A percentile compares a stretch with the other conserved stretches of the same genome.
Conservation (phyloP, 2,329 filamentous ascomycete genomes). For the Geosmithia flava region DNA sequence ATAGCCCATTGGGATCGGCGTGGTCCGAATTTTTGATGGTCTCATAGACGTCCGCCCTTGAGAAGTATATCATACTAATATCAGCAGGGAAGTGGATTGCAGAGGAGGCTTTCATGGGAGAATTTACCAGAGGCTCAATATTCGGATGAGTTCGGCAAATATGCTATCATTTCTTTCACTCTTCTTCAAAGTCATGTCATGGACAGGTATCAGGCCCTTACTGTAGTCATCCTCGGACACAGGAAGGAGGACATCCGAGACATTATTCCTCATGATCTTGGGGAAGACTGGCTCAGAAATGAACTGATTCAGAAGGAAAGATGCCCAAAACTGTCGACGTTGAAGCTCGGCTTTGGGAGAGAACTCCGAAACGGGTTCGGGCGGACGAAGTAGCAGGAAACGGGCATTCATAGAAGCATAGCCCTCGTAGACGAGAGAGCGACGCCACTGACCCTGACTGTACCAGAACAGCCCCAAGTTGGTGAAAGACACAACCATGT, state of each 20-base stretch:
- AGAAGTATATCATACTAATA: neutral
- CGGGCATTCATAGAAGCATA: neutral
- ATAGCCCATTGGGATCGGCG: neutral
- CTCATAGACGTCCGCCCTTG: neutral
- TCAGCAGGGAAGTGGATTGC: neutral
- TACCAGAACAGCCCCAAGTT: slow-evolving; percentile 1
- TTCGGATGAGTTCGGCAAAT: neutral
- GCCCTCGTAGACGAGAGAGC: neutral
- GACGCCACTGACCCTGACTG: neutral
- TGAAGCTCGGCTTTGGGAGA: neutral
- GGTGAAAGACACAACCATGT: neutral
- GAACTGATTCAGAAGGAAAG: neutral
- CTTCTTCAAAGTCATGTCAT: neutral
- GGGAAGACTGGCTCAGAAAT: neutral
- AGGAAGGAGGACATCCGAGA: neutral
- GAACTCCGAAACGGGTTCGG: neutral
- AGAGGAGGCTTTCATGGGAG: neutral
- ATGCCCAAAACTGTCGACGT: neutral
- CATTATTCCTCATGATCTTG: neutral
- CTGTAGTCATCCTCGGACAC: neutral
- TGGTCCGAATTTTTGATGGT: neutral
- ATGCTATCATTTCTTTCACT: neutral
- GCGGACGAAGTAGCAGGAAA: neutral
- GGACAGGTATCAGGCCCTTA: neutral
- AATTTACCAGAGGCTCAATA: neutral